A percentile compares a stretch with the other conserved stretches of the same genome.
Conservation (phyloP, 1,284 basidiomycete species). For the Coriolopsis trogii region DNA sequence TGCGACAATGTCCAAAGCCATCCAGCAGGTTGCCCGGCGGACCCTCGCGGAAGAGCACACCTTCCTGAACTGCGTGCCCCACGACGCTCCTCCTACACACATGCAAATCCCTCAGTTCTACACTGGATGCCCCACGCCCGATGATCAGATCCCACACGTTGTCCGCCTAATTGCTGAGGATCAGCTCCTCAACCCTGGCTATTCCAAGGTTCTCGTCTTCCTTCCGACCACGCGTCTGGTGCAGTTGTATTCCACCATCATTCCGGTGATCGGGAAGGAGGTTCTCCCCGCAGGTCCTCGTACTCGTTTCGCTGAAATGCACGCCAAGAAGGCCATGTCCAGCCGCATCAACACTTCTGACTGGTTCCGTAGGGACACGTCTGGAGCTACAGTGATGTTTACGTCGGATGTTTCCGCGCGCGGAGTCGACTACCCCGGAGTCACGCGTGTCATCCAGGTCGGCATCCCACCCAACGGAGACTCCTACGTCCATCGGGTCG, state of each 20-base stretch:
- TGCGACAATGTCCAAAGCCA: conserved; percentile 75
- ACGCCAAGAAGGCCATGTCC: conserved; percentile 78
- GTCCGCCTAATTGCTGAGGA: conserved; percentile 88
- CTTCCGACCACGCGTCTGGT: conserved; percentile 89
- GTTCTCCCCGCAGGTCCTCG: conserved; percentile 51
- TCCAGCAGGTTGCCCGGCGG: conserved; percentile 62
- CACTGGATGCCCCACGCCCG: conserved; percentile 70
- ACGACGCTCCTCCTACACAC: conserved; percentile 63
- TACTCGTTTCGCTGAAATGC: conserved; percentile 81
- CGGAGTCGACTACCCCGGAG: conserved; percentile 89
- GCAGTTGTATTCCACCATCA: conserved; percentile 69
- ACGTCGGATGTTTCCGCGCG: conserved; percentile 92
- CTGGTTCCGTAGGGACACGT: conserved; percentile 65
- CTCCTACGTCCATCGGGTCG: conserved; percentile 91
- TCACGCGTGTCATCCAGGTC: conserved; percentile 93
- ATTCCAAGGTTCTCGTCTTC: conserved; percentile 88
- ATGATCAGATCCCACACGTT: conserved; percentile 80
- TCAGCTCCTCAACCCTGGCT: conserved; percentile 74
- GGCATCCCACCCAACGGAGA: conserved; percentile 76
- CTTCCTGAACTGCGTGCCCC: conserved; percentile 66
- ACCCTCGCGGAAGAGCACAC: conserved; percentile 56
- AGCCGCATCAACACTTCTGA: conserved; percentile 68
- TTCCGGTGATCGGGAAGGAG: conserved; percentile 51
- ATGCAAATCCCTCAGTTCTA: conserved; percentile 86
- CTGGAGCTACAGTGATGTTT: conserved; percentile 72